Base-by-base conservation (phyloP, 352 stramenopile genomes). In the Phytophthora hibernalis region DNA sequence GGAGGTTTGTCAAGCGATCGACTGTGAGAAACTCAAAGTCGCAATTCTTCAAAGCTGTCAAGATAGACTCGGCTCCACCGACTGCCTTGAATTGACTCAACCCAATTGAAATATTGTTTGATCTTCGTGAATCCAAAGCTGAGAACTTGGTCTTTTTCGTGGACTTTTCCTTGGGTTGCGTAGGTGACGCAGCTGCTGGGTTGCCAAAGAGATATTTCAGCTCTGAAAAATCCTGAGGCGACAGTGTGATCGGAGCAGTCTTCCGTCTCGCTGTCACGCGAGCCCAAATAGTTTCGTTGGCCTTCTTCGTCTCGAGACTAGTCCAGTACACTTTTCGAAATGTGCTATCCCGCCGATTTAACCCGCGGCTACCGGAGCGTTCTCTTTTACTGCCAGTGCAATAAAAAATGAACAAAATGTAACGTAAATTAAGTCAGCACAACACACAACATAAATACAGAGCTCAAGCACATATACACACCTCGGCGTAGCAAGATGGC, bases 321-420 rank as follows among this genome's bases (percentile, higher is more conserved):
- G 83, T 92, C 87, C 87, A 95, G 45, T 95, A 85, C 9, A 95
- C 79, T 62, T 95, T 95, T 12, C 87, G 83, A 43, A 95, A 87
- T 2, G 73, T 83, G 33, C 72, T 88, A 9, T 83, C 72, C 12
- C 73, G 69, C 59, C 78, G 57, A 54, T 66, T 61, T 30, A 89
- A 6, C 18, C 59, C 33, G 8, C 49, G 53, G 21, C 62, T 59
- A 18, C 42, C 22, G 7, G 54, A 31, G 11, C 45, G 47, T 28
- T 70, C 74, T 38, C 54, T 59, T 58, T 49, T 68, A 18, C 22
- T 59, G 22, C 28, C 48, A 21, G 33, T 2, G 42, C 52, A 26
- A n/a, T 40, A 4, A 31, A 40, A n/a, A n/a, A n/a, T n/a, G 33
- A 18, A 5, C 40, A 48, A 15, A 28, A 15, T 8, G 22, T 48